Evolutionary conservation across 2,329 filamentous ascomycete genomes (phyloP), one percentile per base, ranked within the genome.

Genomic region (Calycina herbarum): DNA sequence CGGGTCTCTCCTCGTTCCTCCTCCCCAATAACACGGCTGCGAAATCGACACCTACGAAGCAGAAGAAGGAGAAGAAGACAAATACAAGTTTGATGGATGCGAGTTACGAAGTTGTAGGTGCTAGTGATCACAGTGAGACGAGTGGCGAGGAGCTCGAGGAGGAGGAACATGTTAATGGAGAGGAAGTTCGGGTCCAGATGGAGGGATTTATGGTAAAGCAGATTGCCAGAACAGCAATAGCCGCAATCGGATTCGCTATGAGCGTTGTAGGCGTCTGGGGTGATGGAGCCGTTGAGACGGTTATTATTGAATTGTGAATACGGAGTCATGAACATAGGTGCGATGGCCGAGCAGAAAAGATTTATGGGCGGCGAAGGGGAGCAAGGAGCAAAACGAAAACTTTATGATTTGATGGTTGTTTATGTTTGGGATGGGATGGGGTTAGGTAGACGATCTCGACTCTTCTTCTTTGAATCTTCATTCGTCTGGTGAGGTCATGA

Each of bases 41-140:
- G 61, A 2, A 64, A 61, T 27, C 57, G 56, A n/a, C 17, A 24
- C 8, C 20, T 2, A 33, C 64, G 59, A 59, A 65, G 56, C 42
- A 62, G 63, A 78, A 45, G 76, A 45, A 7, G 20, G 35, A 62
- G 48, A 15, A 24, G 13, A 77, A 66, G 66, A 35, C 60, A 61
- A 73, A 73, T 61, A 61, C 59, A 17, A 69, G 68, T 62, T 72
- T 73, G 67, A 85, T 91, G 81, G 89, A 93, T 76, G 84, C 86
- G 57, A 91, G 86, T 82, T 92, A 90, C 78, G 89, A 92, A 78
- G 85, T 90, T 10, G 79, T 90, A 29, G 82, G 84, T 56, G 66
- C 70, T 10, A 73, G 69, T 59, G 68, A 71, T 58, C 51, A 68
- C 40, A 82, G 87, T 68, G 82, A 80, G 68, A 81, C 85, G 66